phyloP scores from a whole-genome alignment of 73 alveolate genomes.

The Stentor coeruleus region DNA sequence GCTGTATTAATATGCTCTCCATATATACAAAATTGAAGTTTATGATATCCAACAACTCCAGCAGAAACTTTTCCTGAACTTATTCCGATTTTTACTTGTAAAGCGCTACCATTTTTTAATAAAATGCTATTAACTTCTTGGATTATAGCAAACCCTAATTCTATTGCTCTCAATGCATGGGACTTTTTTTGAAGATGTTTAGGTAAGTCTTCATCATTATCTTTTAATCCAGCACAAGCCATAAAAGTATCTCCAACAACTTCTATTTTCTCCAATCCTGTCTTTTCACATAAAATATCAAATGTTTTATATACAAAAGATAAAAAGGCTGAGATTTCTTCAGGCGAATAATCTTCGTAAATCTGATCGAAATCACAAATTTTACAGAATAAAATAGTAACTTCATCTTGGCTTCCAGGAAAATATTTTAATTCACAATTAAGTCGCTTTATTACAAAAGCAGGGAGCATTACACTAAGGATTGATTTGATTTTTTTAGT shows the following conservation, averaged over 20 bases:
- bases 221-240: background rate
- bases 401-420: background rate
- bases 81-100: background rate
- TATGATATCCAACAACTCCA: background rate
- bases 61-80: background rate
- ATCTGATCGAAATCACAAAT: background rate
- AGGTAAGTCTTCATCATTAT: background rate
- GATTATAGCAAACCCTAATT: background rate
- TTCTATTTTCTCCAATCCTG: background rate
- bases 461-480: background rate
- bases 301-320: background rate
- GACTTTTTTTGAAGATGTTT: background rate
- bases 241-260: background rate
- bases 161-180: background rate
- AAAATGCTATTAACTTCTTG: background rate
- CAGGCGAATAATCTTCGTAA: background rate
- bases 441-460: background rate
- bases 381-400: background rate
- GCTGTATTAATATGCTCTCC: background rate
- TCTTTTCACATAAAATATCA: background rate
- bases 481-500: no score
- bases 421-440: no score
- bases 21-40: background rate
- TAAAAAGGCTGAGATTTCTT: background rate
- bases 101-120: background rate